Percentiles rank a stretch among this genome's conserved stretches.
phyloP scores from a whole-genome alignment of 306 rosid genomes.

The Urtica urens region DNA sequence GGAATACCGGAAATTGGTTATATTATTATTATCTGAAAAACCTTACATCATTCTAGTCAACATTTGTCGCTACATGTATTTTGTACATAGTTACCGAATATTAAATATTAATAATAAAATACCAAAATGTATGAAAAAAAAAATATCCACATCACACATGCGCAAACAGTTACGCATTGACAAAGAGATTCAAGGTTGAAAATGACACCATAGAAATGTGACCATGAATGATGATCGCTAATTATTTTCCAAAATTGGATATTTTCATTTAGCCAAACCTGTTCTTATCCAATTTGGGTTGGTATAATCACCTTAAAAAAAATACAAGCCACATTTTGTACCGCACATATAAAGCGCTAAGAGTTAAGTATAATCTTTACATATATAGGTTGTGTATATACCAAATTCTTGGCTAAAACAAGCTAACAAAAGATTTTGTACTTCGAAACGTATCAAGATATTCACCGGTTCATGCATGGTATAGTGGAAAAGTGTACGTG shows the following conservation, averaged over 20 bases:
- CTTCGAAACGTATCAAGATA: not conserved
- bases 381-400: not conserved
- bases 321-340: not conserved
- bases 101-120: too few relatives aligned
- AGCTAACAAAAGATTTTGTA: not conserved
- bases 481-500: not conserved
- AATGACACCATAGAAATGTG: not conserved
- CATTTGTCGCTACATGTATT: too few relatives aligned
- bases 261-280: not conserved
- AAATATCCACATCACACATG: not conserved
- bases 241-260: not conserved
- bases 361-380: not conserved
- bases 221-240: not conserved
- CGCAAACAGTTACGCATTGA: not conserved
- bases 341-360: not conserved
- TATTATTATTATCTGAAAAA: too few relatives aligned
- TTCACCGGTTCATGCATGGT: slow-evolving; percentile 3
- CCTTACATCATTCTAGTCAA: too few relatives aligned
- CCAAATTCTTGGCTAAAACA: not conserved
- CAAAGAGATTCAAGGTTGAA: not conserved
- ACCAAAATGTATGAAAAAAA: too few relatives aligned
- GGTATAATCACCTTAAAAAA: not conserved
- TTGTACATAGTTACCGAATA: too few relatives aligned
- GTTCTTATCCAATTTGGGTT: slow-evolving; percentile 7
- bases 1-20: too few relatives aligned